phyloP scores from a whole-genome alignment of 768 basidiomycete genomes.

The Pholiota microspora region DNA sequence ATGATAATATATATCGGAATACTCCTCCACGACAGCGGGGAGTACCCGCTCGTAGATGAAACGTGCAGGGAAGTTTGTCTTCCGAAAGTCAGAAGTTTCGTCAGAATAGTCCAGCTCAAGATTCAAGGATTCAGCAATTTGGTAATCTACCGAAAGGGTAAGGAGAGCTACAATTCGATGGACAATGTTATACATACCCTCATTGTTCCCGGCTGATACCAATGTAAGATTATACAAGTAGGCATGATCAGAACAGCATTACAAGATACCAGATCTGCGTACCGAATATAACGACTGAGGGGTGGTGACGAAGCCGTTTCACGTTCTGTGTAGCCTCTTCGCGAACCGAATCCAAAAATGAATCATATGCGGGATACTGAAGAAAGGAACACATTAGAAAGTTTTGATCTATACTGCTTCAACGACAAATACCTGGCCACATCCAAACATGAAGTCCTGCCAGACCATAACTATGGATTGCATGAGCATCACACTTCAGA shows the following conservation, averaged over 20 bases:
- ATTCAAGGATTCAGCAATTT: slow-evolving; percentile 75
- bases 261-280: slow-evolving; percentile 19
- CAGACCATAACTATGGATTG: slow-evolving; percentile 73
- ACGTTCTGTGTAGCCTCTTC: slow-evolving; percentile 84
- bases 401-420: not conserved
- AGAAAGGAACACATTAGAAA: not conserved
- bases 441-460: slow-evolving; percentile 98
- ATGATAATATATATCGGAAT: slow-evolving; percentile 76
- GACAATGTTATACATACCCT: slow-evolving; percentile 45
- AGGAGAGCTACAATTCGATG: not conserved
- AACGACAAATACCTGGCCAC: slow-evolving; percentile 64
- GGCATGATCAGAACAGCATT: no score
- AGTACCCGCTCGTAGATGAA: slow-evolving; percentile 88
- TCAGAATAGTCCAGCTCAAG: slow-evolving; percentile 86
- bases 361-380: slow-evolving; percentile 87
- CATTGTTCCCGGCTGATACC: slow-evolving; percentile 73
- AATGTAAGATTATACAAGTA: not conserved
- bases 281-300: slow-evolving; percentile 89
- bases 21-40: slow-evolving; percentile 65
- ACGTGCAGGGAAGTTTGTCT: slow-evolving; percentile 85
- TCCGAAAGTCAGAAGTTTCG: slow-evolving; percentile 78
- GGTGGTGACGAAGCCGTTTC: slow-evolving; percentile 80
- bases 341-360: slow-evolving; percentile 70
- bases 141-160: slow-evolving; percentile 58
- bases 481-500: not conserved